Evolutionary conservation across 768 basidiomycete genomes (phyloP).

Genomic region (Mycena floridula): DNA sequence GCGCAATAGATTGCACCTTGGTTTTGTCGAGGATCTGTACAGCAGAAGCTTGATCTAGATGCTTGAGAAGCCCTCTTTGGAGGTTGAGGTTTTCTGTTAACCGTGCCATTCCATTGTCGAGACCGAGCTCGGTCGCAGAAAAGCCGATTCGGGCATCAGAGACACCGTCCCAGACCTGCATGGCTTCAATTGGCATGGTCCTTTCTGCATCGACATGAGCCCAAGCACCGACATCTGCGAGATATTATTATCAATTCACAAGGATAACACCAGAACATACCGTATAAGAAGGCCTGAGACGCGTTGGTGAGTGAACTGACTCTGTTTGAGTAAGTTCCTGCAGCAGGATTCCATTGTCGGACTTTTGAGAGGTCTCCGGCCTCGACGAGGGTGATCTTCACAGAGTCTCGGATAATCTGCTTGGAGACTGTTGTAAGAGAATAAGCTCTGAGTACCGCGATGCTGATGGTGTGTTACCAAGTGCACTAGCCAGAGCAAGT

Average conservation of each 20-base stretch:
- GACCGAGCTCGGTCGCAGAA: conserved; percentile 42
- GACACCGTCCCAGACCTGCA: conserved; percentile 95
- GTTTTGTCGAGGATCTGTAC: conserved; percentile 67
- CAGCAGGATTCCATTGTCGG: conserved; percentile 54
- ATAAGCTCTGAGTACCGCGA: neutral
- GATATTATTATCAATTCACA: conserved; percentile 1
- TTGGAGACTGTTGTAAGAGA: conserved; percentile 36
- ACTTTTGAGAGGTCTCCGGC: conserved; percentile 69
- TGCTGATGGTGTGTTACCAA: conserved; percentile 48
- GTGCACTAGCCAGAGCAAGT: conserved; percentile 79
- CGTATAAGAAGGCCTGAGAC: conserved; percentile 60
- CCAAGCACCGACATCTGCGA: conserved; percentile 82
- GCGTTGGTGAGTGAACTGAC: conserved; percentile 81
- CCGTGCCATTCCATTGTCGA: conserved; percentile 57
- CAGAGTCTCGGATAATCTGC: conserved; percentile 37
- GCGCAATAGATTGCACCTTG: conserved; percentile 69
- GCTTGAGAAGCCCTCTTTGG: conserved; percentile 74
- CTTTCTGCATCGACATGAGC: conserved; percentile 58
- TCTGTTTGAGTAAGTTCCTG: conserved; percentile 67
- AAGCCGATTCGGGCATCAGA: conserved; percentile 78
- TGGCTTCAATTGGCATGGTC: conserved; percentile 71
- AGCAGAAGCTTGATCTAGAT: conserved; percentile 43
- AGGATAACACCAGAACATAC: conserved; percentile 28
- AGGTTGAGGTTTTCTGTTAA: conserved; percentile 92
- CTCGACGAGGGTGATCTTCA: conserved; percentile 74